Conservation (phyloP, 441 rosid species). For the Mallotus japonicus region DNA sequence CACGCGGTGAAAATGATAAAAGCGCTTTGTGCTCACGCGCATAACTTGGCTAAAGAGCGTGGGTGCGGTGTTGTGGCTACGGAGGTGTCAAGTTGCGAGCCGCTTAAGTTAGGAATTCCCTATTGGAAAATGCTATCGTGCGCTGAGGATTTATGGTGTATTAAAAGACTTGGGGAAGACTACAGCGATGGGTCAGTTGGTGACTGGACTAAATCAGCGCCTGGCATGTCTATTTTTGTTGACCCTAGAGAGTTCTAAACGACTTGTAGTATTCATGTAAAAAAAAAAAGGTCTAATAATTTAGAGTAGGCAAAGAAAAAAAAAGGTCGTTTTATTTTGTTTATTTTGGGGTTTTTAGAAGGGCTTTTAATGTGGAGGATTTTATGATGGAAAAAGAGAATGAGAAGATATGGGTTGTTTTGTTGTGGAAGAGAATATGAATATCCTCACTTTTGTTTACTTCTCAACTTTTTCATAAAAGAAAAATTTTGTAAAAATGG, state of each 20-base stretch:
- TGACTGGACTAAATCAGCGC: constrained; percentile 93
- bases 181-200: constrained; percentile 77
- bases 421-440: constrained; percentile 43
- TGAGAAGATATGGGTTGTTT: constrained; percentile 34
- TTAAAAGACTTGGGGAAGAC: constrained; percentile 80
- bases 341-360: neutral
- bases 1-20: constrained; percentile 52
- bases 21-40: constrained; percentile 70
- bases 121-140: constrained; percentile 87
- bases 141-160: constrained; percentile 88
- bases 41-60: constrained; percentile 63
- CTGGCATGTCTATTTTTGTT: constrained; percentile 85
- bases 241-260: constrained; percentile 87
- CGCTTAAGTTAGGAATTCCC: constrained; percentile 73
- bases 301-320: neutral
- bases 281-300: neutral
- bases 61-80: constrained; percentile 76
- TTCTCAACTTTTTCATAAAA: constrained; percentile 18
- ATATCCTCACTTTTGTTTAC: constrained; percentile 18
- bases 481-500: constrained; percentile 45
- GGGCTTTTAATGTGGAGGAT: constrained; percentile 4
- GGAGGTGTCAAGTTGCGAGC: constrained; percentile 72
- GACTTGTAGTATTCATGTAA: neutral
- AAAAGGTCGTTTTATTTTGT: neutral
- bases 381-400: constrained; percentile 26